Evolutionary conservation across 2,329 filamentous ascomycete genomes (phyloP).

Genomic region (Fonsecaea erecta): DNA sequence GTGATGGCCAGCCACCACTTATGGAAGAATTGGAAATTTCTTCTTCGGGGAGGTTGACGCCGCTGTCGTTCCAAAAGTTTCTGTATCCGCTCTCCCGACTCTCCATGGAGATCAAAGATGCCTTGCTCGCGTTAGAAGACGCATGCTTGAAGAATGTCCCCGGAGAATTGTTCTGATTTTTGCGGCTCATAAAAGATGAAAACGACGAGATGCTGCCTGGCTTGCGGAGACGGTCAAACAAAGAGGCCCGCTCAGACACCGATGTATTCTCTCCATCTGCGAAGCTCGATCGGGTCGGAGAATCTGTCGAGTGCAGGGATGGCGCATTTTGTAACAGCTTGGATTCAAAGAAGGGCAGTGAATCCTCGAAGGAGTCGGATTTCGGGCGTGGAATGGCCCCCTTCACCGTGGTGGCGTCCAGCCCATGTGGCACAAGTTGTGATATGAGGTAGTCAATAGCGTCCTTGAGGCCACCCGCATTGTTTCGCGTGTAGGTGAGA

Average conservation of each 20-base stretch:
- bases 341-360: conserved; percentile 93
- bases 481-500: conserved; percentile 92
- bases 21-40: conserved; percentile 68
- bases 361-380: conserved; percentile 98
- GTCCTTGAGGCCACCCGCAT: conserved; percentile 91
- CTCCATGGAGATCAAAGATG: conserved; percentile 93
- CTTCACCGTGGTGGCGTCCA: conserved; percentile 86
- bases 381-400: conserved; percentile 97
- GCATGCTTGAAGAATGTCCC: conserved; percentile 91
- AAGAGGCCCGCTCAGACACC: conserved; percentile 75
- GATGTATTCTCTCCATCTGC: conserved; percentile 64
- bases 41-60: conserved; percentile 89
- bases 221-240: conserved; percentile 92
- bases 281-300: conserved; percentile 83
- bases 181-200: conserved; percentile 94
- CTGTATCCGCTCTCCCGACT: conserved; percentile 93
- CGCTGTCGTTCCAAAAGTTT: conserved; percentile 98
- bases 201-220: conserved; percentile 93
- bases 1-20: conserved; percentile 57
- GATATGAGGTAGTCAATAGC: conserved; percentile 93
- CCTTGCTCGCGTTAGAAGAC: conserved; percentile 87
- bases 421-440: conserved; percentile 81
- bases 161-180: conserved; percentile 87
- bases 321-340: conserved; percentile 94
- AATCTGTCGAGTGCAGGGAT: conserved; percentile 78